Conservation (phyloP, 2,329 filamentous ascomycete species). For the Botryosphaeria dothidea region DNA sequence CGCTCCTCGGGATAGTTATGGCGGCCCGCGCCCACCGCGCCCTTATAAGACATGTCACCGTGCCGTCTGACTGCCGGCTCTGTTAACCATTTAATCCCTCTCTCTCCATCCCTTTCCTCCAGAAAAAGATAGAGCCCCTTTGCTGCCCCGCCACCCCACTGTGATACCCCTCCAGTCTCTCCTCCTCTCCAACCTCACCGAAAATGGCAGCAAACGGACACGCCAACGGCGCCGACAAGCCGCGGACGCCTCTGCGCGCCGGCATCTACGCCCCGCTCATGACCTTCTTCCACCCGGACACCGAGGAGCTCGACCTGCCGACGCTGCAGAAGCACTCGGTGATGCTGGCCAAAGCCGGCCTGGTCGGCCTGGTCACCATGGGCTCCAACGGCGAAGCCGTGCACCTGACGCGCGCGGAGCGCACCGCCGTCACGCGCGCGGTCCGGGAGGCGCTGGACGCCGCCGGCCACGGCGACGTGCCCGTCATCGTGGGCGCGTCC, state of each 20-base stretch:
- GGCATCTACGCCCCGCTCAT: constrained; percentile 88
- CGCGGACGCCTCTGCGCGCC: constrained; percentile 65
- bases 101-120: neutral
- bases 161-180: constrained; percentile 16
- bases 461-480: constrained; percentile 73
- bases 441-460: constrained; percentile 81
- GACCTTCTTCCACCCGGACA: constrained; percentile 84
- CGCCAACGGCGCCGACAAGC: constrained; percentile 31
- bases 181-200: constrained; percentile 12
- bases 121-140: neutral
- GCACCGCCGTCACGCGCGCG: constrained; percentile 70
- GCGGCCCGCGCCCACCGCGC: constrained; percentile 20
- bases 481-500: constrained; percentile 79
- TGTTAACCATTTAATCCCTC: neutral
- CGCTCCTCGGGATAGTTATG: constrained; percentile 32
- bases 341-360: constrained; percentile 73
- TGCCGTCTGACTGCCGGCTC: neutral
- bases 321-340: constrained; percentile 79
- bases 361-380: constrained; percentile 82
- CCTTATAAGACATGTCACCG: constrained; percentile 19
- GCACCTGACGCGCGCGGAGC: constrained; percentile 78
- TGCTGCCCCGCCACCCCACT: neutral
- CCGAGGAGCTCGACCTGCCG: constrained; percentile 80
- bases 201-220: constrained; percentile 31
- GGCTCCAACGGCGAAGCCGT: constrained; percentile 90